Evolutionary conservation across 106 monocot genomes (phyloP), one percentile per base, ranked within the genome.

Genomic region (Apostasia ramifera): DNA sequence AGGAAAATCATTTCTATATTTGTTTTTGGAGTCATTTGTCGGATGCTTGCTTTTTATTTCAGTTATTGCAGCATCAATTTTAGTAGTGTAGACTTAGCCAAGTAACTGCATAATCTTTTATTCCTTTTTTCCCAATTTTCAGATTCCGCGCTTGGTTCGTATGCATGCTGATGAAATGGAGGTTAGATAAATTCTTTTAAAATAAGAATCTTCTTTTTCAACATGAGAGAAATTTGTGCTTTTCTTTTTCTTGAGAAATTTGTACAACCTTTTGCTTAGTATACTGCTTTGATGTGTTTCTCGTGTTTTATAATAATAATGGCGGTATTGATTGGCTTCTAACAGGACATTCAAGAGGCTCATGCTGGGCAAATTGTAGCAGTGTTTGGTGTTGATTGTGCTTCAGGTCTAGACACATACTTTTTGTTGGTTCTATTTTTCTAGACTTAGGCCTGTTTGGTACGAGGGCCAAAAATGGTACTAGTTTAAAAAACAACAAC

Each of bases 121-220:
- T 10, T 15, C 53, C 3, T 14, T 13, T 7, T 63, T 47, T 6
- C 59, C 58, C 37, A 12, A 52, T 58, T 3, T 69, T 75, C 76
- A 97, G 97, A 92, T 92, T 79, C 97, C 97, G 68, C 86, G 97
- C 42, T 74, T 97, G 67, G 97, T 97, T 71, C 82, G 89, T 61
- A 85, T 97, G 97, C 92, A 97, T 74, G 80, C 92, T 74, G 75
- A 97, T 83, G 97, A 97, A 74, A 92, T 97, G 92, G 97, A 97
- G 92, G 97, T 90, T 43, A 47, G 80, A 61, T 67, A 10, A 73
- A 14, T 63, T 42, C 2, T 58, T 58, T 52, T 6, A 52, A 15
- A 13, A 65, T n/a, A 65, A 45, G 12, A 44, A 26, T 26, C 26
- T 26, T 13, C 46, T 45, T 57, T 2, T 57, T 46, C n/a, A 13